These are phyloP conservation scores for Thozetella sp. DNA, from an alignment of 495 filamentous ascomycete genomes.

Conservation along the genomic window DNA sequence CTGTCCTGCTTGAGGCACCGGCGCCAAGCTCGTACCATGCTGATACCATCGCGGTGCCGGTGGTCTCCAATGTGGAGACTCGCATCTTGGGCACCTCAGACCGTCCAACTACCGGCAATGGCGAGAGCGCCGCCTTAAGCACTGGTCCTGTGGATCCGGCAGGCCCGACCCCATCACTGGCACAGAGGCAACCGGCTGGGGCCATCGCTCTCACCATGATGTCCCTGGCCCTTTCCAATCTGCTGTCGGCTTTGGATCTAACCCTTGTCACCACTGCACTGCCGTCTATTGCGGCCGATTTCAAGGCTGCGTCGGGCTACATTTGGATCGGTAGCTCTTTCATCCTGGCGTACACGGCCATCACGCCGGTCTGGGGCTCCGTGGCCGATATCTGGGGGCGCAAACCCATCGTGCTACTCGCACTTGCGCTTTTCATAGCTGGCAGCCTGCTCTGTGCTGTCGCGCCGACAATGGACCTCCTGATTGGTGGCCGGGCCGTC, in stretches of 20 bases:
- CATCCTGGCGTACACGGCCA: conserved; percentile 65
- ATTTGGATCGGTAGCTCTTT: conserved; percentile 77
- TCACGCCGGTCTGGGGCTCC: conserved; percentile 75
- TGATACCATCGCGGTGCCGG: background rate
- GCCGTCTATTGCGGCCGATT: conserved; percentile 60
- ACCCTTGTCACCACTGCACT: conserved; percentile 26
- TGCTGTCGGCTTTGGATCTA: conserved; percentile 46
- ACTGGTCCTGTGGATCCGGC: too few relatives aligned
- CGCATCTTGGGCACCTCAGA: background rate
- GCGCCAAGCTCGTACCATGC: background rate
- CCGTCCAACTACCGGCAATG: background rate
- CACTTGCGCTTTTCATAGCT: conserved; percentile 70
- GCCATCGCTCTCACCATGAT: conserved; percentile 24
- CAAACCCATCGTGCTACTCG: conserved; percentile 71
- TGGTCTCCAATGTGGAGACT: background rate
- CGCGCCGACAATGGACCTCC: conserved; percentile 63
- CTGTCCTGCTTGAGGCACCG: background rate
- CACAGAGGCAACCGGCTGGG: background rate
- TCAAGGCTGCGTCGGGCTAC: conserved; percentile 63
- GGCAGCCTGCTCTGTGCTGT: conserved; percentile 72
- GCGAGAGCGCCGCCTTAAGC: background rate
- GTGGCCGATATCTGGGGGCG: conserved; percentile 81
- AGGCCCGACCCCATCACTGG: background rate
- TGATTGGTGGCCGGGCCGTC: conserved; percentile 71
- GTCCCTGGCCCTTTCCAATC: conserved; percentile 43